These are phyloP conservation scores for Populus deltoides DNA, from an alignment of 345 rosid genomes.

Conservation along the genomic window DNA sequence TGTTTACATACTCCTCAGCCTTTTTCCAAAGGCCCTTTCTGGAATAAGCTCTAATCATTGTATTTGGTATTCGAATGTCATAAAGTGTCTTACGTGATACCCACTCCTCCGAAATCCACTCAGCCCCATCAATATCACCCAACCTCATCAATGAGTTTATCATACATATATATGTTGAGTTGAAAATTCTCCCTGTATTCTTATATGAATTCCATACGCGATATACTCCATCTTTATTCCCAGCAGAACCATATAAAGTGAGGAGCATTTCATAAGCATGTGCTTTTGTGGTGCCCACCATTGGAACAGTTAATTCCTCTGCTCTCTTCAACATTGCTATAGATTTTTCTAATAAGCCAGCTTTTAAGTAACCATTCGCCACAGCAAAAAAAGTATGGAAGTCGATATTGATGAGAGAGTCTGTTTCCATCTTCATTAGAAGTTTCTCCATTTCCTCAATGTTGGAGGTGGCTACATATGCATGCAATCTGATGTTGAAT, in stretches of 20 bases:
- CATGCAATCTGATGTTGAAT: slow-evolving; percentile 43
- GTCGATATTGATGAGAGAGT: slow-evolving; percentile 31
- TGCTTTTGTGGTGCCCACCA: slow-evolving; percentile 14
- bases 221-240: slow-evolving; percentile 45
- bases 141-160: slow-evolving; percentile 51
- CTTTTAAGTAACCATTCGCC: slow-evolving; percentile 50
- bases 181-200: slow-evolving; percentile 30
- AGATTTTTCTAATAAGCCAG: slow-evolving; percentile 43
- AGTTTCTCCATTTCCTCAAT: slow-evolving; percentile 56
- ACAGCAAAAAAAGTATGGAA: slow-evolving; percentile 45
- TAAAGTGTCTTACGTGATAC: slow-evolving; percentile 22
- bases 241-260: slow-evolving; percentile 44
- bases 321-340: slow-evolving; percentile 40
- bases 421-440: slow-evolving; percentile 43
- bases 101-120: slow-evolving; percentile 62
- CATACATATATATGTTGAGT: slow-evolving; percentile 44
- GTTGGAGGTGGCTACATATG: slow-evolving; percentile 42
- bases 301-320: slow-evolving; percentile 25
- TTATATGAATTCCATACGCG: slow-evolving; percentile 57
- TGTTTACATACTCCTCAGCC: slow-evolving; percentile 45
- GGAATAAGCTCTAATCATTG: slow-evolving; percentile 47
- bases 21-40: slow-evolving; percentile 48
- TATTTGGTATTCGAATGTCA: slow-evolving; percentile 47
- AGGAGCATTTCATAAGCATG: slow-evolving; percentile 42
- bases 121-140: slow-evolving; percentile 52